Evolutionary conservation across 495 filamentous ascomycete genomes (phyloP).

Genomic region (Penicillium cosmopolitanum): DNA sequence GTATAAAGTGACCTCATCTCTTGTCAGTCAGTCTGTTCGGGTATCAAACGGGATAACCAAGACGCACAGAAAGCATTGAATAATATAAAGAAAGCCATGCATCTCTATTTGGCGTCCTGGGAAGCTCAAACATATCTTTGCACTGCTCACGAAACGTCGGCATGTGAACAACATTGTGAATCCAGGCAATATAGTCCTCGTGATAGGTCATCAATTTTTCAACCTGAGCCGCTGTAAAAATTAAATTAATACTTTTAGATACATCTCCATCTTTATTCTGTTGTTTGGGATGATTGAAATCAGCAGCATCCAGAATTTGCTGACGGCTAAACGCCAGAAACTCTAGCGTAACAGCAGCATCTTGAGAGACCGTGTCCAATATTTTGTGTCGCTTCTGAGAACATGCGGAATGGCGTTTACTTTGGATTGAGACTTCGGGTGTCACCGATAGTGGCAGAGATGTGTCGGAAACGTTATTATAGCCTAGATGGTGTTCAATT

Average conservation of each 20-base stretch:
- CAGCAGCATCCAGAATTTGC: slow-evolving; percentile 3
- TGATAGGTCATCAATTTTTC: slow-evolving; percentile 10
- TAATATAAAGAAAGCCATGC: slow-evolving; percentile 6
- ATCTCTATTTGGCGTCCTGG: background rate
- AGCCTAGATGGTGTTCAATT: background rate
- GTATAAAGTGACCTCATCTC: background rate
- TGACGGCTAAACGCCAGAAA: slow-evolving; percentile 16
- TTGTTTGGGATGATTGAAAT: background rate
- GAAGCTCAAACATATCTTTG: background rate
- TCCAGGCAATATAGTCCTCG: slow-evolving; percentile 12
- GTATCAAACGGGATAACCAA: background rate
- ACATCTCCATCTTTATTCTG: background rate
- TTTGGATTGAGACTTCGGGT: background rate
- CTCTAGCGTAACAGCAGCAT: slow-evolving; percentile 16
- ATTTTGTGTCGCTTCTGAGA: background rate
- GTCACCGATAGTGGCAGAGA: background rate
- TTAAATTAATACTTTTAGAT: background rate
- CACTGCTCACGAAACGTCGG: slow-evolving; percentile 16
- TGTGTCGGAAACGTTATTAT: background rate
- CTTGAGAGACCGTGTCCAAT: slow-evolving; percentile 4
- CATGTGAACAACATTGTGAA: slow-evolving; percentile 25
- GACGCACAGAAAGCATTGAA: background rate
- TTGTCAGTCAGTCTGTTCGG: background rate
- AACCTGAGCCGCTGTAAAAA: slow-evolving; percentile 11
- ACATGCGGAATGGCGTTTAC: background rate